Evolutionary conservation across 2,329 filamentous ascomycete genomes (phyloP).

Genomic region (Dryadomyces quercus-mongolicae): DNA sequence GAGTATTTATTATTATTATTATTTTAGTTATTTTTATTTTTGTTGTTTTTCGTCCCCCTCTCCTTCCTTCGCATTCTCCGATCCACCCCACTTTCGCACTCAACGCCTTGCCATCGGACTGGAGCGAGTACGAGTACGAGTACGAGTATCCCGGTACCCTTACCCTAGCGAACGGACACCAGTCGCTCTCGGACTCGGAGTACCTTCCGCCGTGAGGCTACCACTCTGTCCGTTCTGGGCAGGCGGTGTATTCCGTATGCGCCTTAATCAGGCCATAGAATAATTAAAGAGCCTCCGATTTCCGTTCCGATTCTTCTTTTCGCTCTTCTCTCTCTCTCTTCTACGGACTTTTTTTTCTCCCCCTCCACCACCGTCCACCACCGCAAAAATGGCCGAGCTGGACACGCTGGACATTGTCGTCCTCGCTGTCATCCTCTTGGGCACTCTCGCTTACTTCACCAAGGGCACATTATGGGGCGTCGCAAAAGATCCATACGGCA

Average conservation of each 20-base stretch:
- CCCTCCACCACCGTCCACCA: background rate
- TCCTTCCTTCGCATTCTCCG: background rate
- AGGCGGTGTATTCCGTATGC: background rate
- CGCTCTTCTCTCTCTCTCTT: background rate
- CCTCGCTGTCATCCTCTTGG: slow-evolving; percentile 71
- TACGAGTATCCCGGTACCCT: background rate
- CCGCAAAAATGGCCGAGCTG: slow-evolving; percentile 72
- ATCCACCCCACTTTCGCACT: background rate
- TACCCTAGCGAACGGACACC: background rate
- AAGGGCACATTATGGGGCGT: slow-evolving; percentile 92
- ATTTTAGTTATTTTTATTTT: background rate
- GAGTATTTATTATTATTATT: too few relatives aligned
- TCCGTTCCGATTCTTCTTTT: background rate
- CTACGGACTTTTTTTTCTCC: background rate
- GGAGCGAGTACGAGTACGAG: background rate
- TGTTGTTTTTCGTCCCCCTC: background rate
- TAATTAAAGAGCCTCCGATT: background rate
- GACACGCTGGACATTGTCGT: slow-evolving; percentile 93
- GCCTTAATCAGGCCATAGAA: background rate
- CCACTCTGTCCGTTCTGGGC: background rate
- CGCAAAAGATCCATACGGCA: slow-evolving; percentile 73
- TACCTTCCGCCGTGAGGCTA: background rate
- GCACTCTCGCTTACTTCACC: slow-evolving; percentile 90
- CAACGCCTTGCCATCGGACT: background rate
- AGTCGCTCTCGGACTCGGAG: too few relatives aligned